Percentiles rank a stretch among this genome's conserved stretches.
phyloP scores from a whole-genome alignment of 129 eudicot species.

The Flaveria sonorensis region DNA sequence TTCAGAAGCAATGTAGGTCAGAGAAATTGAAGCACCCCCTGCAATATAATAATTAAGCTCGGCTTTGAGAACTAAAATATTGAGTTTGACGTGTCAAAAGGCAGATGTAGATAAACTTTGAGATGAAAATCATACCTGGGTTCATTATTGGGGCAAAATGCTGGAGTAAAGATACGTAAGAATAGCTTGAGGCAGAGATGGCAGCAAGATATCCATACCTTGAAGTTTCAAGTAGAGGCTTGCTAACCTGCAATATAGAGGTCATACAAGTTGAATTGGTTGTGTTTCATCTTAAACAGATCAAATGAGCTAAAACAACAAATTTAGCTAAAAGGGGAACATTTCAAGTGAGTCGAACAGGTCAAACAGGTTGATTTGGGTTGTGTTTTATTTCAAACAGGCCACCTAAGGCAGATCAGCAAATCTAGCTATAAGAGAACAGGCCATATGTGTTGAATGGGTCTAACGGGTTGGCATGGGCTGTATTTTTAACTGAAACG shows the following conservation, averaged over 20 bases:
- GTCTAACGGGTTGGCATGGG: neutral
- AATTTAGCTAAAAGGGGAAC: constrained; percentile 1
- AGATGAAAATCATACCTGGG: constrained; percentile 49
- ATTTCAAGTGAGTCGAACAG: neutral
- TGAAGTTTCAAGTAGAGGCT: constrained; percentile 84
- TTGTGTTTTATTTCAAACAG: neutral
- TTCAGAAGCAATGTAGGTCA: constrained; percentile 91
- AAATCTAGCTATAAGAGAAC: neutral
- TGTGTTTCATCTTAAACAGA: neutral
- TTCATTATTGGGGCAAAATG: constrained; percentile 95
- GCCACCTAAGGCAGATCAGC: neutral
- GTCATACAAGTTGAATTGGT: neutral
- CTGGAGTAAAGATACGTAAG: constrained; percentile 78
- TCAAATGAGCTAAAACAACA: neutral
- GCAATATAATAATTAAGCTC: constrained; percentile 9
- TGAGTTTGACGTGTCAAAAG: neutral
- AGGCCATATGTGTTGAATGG: neutral
- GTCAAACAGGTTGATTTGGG: neutral
- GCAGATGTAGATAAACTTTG: neutral
- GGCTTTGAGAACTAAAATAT: neutral
- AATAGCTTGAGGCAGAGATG: constrained; percentile 90
- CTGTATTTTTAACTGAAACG: neutral
- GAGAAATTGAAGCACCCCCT: constrained; percentile 88
- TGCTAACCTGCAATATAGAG: constrained; percentile 55
- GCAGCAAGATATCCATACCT: constrained; percentile 93